Conservation (phyloP, 176 grass and related monocot species). For the Tillandsia leiboldiana region DNA sequence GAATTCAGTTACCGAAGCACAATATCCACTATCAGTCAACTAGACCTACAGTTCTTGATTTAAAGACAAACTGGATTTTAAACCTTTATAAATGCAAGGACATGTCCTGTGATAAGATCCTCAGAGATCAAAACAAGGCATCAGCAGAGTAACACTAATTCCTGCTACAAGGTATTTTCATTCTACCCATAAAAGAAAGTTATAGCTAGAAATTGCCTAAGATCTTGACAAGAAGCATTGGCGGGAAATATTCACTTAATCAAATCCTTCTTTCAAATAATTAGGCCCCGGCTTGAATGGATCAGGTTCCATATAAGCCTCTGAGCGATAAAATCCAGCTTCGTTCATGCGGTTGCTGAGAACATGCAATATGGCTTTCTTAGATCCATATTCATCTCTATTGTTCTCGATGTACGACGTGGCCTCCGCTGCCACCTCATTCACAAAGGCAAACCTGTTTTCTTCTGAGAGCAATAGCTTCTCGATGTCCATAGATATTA, state of each 20-base stretch:
- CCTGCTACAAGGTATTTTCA: too few species aligned
- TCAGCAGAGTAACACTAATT: too few species aligned
- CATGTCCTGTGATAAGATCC: too few species aligned
- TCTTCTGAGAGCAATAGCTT: slow-evolving; percentile 65
- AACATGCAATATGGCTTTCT: slow-evolving; percentile 71
- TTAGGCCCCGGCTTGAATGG: slow-evolving; percentile 60
- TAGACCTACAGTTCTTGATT: too few species aligned
- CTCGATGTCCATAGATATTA: slow-evolving; percentile 70
- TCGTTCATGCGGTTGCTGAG: slow-evolving; percentile 77
- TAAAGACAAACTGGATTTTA: too few species aligned
- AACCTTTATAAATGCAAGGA: too few species aligned
- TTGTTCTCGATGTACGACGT: slow-evolving; percentile 62
- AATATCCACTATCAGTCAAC: too few species aligned
- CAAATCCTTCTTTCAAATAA: slow-evolving; percentile 53
- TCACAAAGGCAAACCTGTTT: slow-evolving; percentile 71
- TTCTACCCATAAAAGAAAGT: too few species aligned
- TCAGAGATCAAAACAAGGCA: too few species aligned
- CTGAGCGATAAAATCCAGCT: slow-evolving; percentile 62
- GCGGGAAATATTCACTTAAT: slow-evolving; percentile 16
- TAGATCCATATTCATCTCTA: slow-evolving; percentile 65
- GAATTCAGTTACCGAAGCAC: too few species aligned
- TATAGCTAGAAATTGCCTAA: too few species aligned
- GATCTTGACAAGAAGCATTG: not conserved
- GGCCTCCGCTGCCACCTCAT: slow-evolving; percentile 70
- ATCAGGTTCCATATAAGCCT: slow-evolving; percentile 63